Conservation (phyloP, 768 basidiomycete species). For the Hebeloma cylindrosporum region DNA sequence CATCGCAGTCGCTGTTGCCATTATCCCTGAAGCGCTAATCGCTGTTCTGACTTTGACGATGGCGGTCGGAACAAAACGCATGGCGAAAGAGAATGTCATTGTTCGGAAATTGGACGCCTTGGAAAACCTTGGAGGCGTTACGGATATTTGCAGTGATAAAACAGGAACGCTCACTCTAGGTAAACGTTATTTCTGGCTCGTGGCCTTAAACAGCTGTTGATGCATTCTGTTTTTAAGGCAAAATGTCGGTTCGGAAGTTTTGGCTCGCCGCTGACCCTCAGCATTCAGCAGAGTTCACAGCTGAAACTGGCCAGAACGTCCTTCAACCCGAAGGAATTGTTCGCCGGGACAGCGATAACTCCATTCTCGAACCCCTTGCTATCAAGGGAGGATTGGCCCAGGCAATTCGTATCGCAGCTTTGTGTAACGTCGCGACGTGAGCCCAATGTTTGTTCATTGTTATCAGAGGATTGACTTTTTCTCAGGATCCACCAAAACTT, state of each 20-base stretch:
- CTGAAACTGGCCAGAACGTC: constrained; percentile 32
- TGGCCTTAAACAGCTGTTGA: neutral
- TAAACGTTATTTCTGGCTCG: constrained; percentile 9
- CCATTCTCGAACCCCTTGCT: constrained; percentile 18
- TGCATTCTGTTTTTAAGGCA: constrained; percentile 24
- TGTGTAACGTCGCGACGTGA: constrained; percentile 40
- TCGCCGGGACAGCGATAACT: constrained; percentile 22
- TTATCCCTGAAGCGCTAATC: constrained; percentile 43
- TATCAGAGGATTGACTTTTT: neutral
- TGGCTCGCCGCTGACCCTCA: constrained; percentile 34
- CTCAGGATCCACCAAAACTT: constrained; percentile 38
- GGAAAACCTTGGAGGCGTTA: constrained; percentile 59
- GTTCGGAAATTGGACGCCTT: constrained; percentile 64
- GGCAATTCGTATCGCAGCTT: constrained; percentile 31
- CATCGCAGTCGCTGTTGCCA: constrained; percentile 39
- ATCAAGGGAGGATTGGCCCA: constrained; percentile 27
- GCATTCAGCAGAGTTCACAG: constrained; percentile 29
- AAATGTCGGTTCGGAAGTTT: constrained; percentile 42
- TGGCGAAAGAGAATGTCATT: constrained; percentile 59
- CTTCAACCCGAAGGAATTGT: constrained; percentile 33
- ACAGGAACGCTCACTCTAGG: constrained; percentile 58
- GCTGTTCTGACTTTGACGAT: constrained; percentile 58
- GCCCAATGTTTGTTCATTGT: constrained; percentile 4
- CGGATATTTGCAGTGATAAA: constrained; percentile 60
- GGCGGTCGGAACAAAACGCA: constrained; percentile 54